Base-by-base conservation (phyloP, 2,329 filamentous ascomycete genomes). In the Emericellopsis cladophorae region DNA sequence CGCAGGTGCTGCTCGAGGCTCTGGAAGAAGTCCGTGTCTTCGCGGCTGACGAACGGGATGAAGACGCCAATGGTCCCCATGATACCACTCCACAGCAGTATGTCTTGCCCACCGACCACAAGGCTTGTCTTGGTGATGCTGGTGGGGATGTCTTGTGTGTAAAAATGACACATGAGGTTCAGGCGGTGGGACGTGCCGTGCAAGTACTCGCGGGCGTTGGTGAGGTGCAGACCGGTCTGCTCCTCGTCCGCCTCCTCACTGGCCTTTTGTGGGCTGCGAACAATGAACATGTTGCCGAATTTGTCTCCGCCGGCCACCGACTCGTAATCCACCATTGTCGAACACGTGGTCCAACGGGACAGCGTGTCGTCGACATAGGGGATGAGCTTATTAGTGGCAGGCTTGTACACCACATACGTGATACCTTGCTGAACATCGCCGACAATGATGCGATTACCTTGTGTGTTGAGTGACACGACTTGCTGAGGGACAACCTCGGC, bases 11-110 rank as follows among this genome's bases (percentile, higher is more conserved):
- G 80, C 64, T 98, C 92, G 21, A 98, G 71, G 45, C 78, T 87
- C 59, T 95, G 89, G 75, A 98, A 98, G 65, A 98, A 96, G 59
- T 96, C 92, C 39, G 93, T 85, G 53, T 96, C 90, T 55, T 96
- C 89, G 31, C 93, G 83, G 46, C 81, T 83, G 37, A 88, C 69
- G 56, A 99, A 96, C 0, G 93, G 92, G 37, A 98, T 83, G 37
- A 98, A 72, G 40, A 95, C 86, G 38, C 90, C 92, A 32, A 99
- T 77, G 0, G 92, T 96, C 38, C 92, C 93, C 62, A 95, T 90
- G 15, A 98, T 69, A 16, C 93, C 93, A 48, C 83, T 84, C 92
- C 92, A 98, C 40, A 98, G 72, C 2, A 98, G 66, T 33, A 96
- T 78, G 47, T 95, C 88, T 49, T 90, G 83, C 4, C 92, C 92